Evolutionary conservation across 371 early-diverging fungal genomes (phyloP), one percentile per base, ranked within the genome.

Genomic region (Lichtheimia ornata): DNA sequence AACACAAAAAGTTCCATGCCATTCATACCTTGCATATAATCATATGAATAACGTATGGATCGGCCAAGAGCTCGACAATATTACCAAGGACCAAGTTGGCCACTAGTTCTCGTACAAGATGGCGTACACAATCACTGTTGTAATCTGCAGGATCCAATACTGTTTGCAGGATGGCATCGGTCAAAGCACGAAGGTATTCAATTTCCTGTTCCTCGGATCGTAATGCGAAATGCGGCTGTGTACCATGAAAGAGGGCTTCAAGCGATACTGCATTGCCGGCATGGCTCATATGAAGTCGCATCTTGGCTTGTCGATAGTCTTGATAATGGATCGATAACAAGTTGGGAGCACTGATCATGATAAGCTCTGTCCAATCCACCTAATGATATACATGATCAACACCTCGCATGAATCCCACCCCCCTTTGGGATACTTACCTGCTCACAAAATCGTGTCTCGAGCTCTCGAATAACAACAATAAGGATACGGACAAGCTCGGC

Each of bases 191-290:
- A 2, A 83, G 56, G 41, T 86, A 86, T 42, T 86, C 84, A 28
- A 65, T 64, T 50, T 79, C 73, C 27, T 72, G 43, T 22, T 47
- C 18, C 47, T 47, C 47, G 7, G 47, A 47, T 27, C 72, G 61
- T 12, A 86, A 56, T 0, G 84, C 86, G 70, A 82, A 82, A 59
- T 86, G 86, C 4, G 86, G 86, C 25, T 86, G 86, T 56, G 81
- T 68, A n/a, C 86, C 86, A 65, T 86, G 84, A 63, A 86, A 86
- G 11, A 83, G 67, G 1, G 70, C 65, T 25, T 73, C 73, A 5
- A 86, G 56, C 1, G 73, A 67, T 1, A 72, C 68, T 13, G 80
- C 63, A 20, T 79, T 78, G 49, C 84, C 77, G 0, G 79, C 84
- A 56, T 82, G 84, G 17, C 79, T 74, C 58, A 83, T 81, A 13